Conservation (phyloP, 2,329 filamentous ascomycete species). For the Cladophialophora chaetospira region DNA sequence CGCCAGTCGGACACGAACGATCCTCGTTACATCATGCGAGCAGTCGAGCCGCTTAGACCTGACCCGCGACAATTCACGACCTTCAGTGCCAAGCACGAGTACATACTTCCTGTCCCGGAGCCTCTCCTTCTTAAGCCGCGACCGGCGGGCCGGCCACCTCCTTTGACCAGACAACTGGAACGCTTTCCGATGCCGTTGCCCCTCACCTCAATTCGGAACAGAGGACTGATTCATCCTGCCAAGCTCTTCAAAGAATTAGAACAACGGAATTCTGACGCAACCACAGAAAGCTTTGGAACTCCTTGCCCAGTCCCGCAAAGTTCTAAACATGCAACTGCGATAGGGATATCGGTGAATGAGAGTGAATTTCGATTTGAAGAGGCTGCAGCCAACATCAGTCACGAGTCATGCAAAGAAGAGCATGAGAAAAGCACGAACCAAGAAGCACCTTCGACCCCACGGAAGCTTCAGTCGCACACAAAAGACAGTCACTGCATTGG, state of each 20-base stretch:
- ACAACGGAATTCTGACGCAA: constrained; percentile 7
- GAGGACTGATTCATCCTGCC: constrained; percentile 23
- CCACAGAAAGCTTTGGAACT: constrained; percentile 11
- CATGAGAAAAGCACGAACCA: too few species aligned
- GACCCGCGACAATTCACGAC: constrained; percentile 11
- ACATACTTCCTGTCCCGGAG: constrained; percentile 31
- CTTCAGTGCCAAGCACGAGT: constrained; percentile 20
- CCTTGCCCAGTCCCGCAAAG: constrained; percentile 13
- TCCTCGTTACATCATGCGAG: not conserved
- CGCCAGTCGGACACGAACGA: not conserved
- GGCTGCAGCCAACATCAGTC: not conserved
- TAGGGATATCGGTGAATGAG: not conserved
- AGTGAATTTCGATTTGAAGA: not conserved
- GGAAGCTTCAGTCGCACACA: too few species aligned
- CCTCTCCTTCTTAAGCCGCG: constrained; percentile 29
- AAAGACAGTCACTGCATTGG: not conserved
- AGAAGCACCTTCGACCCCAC: too few species aligned
- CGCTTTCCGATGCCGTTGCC: constrained; percentile 23
- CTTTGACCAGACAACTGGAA: constrained; percentile 28
- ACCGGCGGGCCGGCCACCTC: constrained; percentile 28
- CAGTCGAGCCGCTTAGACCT: not conserved
- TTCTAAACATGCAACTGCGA: not conserved
- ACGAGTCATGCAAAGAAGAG: not conserved
- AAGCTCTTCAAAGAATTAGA: constrained; percentile 29
- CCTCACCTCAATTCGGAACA: constrained; percentile 9